phyloP scores from a whole-genome alignment of 192 early-diverging fungal genomes.

The Gaertneriomyces sp. region DNA sequence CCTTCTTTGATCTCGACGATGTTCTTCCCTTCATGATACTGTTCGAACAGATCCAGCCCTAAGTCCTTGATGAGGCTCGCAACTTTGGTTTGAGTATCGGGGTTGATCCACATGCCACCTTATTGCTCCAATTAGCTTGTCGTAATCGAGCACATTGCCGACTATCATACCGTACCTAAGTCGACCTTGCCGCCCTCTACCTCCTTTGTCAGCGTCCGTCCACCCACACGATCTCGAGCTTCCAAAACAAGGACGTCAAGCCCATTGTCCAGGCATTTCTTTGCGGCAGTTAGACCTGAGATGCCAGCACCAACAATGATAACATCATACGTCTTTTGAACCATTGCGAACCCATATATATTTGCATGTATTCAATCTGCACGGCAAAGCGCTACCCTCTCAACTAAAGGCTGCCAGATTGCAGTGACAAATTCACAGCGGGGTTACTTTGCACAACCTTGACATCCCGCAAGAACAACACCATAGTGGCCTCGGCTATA shows the following conservation, averaged over 20 bases:
- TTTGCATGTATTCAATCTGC: too few relatives aligned
- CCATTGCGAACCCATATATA: too few relatives aligned
- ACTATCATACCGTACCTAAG: not conserved
- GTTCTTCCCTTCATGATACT: not conserved
- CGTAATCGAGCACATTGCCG: not conserved
- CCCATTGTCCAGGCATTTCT: slow-evolving; percentile 1
- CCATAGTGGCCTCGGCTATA: too few relatives aligned
- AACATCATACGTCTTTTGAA: slow-evolving; percentile 4
- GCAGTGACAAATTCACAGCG: too few relatives aligned
- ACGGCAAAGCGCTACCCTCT: too few relatives aligned
- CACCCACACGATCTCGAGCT: slow-evolving; percentile 13
- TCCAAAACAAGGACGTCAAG: slow-evolving; percentile 9
- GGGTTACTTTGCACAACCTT: too few relatives aligned
- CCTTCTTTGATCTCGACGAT: not conserved
- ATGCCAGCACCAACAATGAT: slow-evolving; percentile 12
- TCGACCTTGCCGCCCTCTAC: not conserved
- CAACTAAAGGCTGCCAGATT: too few relatives aligned
- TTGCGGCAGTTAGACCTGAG: slow-evolving; percentile 7
- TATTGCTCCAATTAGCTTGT: too few relatives aligned
- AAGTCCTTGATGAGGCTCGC: slow-evolving; percentile 1
- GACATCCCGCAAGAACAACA: too few relatives aligned
- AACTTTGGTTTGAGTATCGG: slow-evolving; percentile 8
- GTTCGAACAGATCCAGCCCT: not conserved
- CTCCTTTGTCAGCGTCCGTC: not conserved
- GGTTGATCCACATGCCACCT: slow-evolving; percentile 9